Percentiles rank a stretch among this genome's conserved stretches.
phyloP scores from a whole-genome alignment of 2,329 filamentous ascomycete species.

The Alternaria postmessia region DNA sequence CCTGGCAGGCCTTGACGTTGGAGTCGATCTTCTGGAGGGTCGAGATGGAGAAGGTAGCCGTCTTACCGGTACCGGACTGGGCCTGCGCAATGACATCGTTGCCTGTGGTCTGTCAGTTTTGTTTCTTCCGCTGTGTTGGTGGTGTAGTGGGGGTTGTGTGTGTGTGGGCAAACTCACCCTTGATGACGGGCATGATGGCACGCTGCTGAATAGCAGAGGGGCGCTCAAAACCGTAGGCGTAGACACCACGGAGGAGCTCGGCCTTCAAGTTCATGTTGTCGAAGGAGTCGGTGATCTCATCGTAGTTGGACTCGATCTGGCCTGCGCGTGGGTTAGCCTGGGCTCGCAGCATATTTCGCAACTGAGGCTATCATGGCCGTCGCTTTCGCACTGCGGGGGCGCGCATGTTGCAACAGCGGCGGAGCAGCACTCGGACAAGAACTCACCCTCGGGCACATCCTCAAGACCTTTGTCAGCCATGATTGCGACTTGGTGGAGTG shows the following conservation, averaged over 20 bases:
- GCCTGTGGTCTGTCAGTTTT: slow-evolving; percentile 57
- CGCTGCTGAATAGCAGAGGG: slow-evolving; percentile 99
- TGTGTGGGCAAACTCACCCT: slow-evolving; percentile 70
- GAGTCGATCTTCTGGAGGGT: slow-evolving; percentile 98
- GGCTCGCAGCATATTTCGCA: slow-evolving; percentile 7
- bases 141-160: neutral
- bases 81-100: slow-evolving; percentile 99
- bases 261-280: slow-evolving; percentile 97
- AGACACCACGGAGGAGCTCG: slow-evolving; percentile 98
- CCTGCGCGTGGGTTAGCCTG: slow-evolving; percentile 62
- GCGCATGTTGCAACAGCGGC: slow-evolving; percentile 12
- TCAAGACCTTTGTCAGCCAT: slow-evolving; percentile 99
- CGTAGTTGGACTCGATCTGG: slow-evolving; percentile 99
- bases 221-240: slow-evolving; percentile 99
- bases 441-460: slow-evolving; percentile 94
- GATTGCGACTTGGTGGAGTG: slow-evolving; percentile 73
- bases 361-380: slow-evolving; percentile 11
- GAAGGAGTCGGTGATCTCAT: slow-evolving; percentile 99
- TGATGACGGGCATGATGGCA: slow-evolving; percentile 99
- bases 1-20: slow-evolving; percentile 95
- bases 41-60: slow-evolving; percentile 98
- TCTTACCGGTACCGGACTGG: slow-evolving; percentile 99
- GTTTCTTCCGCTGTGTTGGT: slow-evolving; percentile 6
- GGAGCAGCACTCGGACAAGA: slow-evolving; percentile 7
- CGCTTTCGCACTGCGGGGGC: slow-evolving; percentile 22